These are phyloP conservation scores for Botryosphaeria dothidea DNA, from an alignment of 2,329 filamentous ascomycete species.

Conservation along the genomic window DNA sequence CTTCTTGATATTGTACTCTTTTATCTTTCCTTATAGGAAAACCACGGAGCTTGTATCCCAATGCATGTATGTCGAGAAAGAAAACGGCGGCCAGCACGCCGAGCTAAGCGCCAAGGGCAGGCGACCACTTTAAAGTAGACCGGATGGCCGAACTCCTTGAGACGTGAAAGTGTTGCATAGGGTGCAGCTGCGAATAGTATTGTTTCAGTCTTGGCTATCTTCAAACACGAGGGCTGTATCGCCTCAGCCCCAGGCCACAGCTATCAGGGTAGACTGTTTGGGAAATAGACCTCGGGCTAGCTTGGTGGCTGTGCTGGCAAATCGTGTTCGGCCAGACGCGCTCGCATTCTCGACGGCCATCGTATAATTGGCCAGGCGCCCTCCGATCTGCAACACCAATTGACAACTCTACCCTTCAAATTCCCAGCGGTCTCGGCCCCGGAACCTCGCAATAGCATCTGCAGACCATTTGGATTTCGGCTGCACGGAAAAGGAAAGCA, in stretches of 20 bases:
- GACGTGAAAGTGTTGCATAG: background rate
- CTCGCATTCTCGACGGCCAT: background rate
- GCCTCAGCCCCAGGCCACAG: background rate
- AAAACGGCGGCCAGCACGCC: background rate
- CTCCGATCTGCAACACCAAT: background rate
- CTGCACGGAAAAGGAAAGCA: background rate
- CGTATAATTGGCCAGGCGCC: constrained; percentile 2
- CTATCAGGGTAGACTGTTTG: background rate
- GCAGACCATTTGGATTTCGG: background rate
- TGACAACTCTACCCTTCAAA: background rate
- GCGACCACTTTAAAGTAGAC: background rate
- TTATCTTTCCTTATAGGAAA: no score
- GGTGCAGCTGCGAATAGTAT: background rate
- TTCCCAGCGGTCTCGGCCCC: background rate
- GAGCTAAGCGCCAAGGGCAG: background rate
- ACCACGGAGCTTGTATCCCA: no score
- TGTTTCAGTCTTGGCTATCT: background rate
- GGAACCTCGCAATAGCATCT: background rate
- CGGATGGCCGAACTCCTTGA: background rate
- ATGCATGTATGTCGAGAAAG: background rate
- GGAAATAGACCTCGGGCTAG: background rate
- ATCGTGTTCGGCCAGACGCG: background rate
- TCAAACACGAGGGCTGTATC: background rate
- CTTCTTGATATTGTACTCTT: no score
- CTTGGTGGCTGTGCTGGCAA: background rate